phyloP scores from a whole-genome alignment of 306 rosid species.

The Prunus mira region DNA sequence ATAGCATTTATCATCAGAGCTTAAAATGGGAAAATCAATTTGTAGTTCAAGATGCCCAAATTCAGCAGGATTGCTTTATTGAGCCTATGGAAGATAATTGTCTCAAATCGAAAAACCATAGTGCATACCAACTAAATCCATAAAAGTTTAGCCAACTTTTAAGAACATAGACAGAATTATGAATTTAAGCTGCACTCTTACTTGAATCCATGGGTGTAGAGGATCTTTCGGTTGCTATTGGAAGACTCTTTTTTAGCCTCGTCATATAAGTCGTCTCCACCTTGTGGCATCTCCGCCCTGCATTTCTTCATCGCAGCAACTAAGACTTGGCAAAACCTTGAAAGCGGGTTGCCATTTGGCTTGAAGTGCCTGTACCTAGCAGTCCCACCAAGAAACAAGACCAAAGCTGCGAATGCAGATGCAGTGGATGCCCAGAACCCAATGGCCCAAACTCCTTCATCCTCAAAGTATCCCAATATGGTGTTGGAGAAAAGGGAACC shows the following conservation, averaged over 20 bases:
- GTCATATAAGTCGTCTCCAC: constrained; percentile 49
- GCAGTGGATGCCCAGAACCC: constrained; percentile 91
- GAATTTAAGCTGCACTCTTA: constrained; percentile 36
- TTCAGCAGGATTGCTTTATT: no score
- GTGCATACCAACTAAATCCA: no score
- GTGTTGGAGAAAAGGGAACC: constrained; percentile 97
- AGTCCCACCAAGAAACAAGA: constrained; percentile 82
- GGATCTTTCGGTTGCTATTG: constrained; percentile 61
- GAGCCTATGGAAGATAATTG: no score
- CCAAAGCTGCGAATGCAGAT: constrained; percentile 73
- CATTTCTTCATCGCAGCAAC: constrained; percentile 74
- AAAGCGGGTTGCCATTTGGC: constrained; percentile 87
- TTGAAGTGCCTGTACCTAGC: constrained; percentile 86
- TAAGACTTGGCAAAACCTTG: constrained; percentile 82
- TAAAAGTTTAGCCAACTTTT: neutral
- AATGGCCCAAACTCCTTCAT: constrained; percentile 83
- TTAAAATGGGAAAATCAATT: no score
- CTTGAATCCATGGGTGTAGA: constrained; percentile 94
- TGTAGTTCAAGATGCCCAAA: no score
- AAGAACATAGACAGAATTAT: neutral
- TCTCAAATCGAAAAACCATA: no score
- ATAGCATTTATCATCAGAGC: no score
- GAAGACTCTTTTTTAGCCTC: constrained; percentile 45
- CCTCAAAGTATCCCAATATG: constrained; percentile 79
- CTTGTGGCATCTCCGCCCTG: constrained; percentile 49